Conservation (phyloP, 2,329 filamentous ascomycete genomes). For the Colletotrichum sidae region DNA sequence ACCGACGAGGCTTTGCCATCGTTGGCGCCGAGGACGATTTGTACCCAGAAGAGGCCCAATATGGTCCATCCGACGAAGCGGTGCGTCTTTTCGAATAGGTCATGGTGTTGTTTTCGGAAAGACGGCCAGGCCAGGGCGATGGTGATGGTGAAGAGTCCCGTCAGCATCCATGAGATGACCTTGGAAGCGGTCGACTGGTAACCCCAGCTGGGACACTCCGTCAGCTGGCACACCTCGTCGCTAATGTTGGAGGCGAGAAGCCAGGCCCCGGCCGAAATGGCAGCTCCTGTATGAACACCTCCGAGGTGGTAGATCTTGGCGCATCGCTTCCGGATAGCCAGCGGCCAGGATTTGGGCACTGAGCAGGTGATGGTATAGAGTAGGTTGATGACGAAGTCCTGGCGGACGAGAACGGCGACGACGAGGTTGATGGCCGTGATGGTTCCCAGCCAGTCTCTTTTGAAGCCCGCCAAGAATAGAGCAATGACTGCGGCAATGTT, state of each 20-base stretch:
- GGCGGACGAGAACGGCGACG: conserved; percentile 61
- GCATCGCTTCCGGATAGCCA: conserved; percentile 58
- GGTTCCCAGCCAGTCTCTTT: conserved; percentile 48
- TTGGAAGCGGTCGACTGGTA: conserved; percentile 51
- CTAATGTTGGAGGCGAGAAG: conserved; percentile 55
- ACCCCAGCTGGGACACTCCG: conserved; percentile 41
- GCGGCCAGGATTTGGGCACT: conserved; percentile 57
- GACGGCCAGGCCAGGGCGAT: conserved; percentile 69
- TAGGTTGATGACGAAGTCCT: conserved; percentile 64
- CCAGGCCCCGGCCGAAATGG: conserved; percentile 62
- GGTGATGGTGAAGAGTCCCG: conserved; percentile 69
- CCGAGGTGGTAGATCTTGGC: conserved; percentile 65
- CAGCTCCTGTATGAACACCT: conserved; percentile 62
- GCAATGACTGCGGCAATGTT: conserved; percentile 62
- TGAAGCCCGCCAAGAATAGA: conserved; percentile 47
- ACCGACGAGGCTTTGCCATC: conserved; percentile 52
- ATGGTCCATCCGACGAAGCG: conserved; percentile 60
- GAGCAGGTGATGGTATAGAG: conserved; percentile 60
- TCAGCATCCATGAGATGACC: conserved; percentile 68
- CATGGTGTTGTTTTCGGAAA: conserved; percentile 67
- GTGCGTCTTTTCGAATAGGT: conserved; percentile 54
- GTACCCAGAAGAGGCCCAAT: conserved; percentile 73
- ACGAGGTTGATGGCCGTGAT: conserved; percentile 62
- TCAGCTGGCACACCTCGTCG: conserved; percentile 47
- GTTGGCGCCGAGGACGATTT: conserved; percentile 65